Base-by-base conservation (phyloP, 345 rosid species). In the Gynandropsis gynandra region DNA sequence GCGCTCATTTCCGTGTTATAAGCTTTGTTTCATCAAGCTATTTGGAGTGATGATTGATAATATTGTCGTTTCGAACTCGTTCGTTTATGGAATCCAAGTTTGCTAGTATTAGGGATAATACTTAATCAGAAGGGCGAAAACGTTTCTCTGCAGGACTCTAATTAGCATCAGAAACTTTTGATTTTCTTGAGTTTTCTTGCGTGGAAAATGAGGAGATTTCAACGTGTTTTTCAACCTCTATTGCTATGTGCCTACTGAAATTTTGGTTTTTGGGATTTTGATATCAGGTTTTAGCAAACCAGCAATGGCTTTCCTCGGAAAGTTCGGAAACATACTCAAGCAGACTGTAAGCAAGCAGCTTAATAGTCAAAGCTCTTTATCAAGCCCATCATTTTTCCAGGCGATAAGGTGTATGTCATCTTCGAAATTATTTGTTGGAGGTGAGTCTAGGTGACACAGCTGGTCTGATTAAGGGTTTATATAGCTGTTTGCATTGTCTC, bases 381-480 rank as follows among this genome's bases (percentile, higher is more conserved):
- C 86, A 27, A 78, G 65, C 47, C 89, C 84, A n/a, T 78, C 83
- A 40, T 56, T 92, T 61, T 79, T 67, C 65, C 93, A 87, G 66
- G 81, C 79, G 1, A 52, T 82, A 40, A 55, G 98, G 62, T 75
- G 72, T 76, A 80, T 92, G 87, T 92, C 97, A 21, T 61, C 77
- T 37, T 76, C 93, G 7, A 87, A 87, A 65, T 36, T 92, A 42
- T 92, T 92, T 27, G 31, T 92, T 6, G 98, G 97, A 79, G 98
- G 98, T 87, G 64, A 38, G 15, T 24, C 46, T 36, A 4, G 15
- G 19, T n/a, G 27, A 52, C 13, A 27, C 36, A 10, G 9, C 47
- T 3, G 43, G 24, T 16, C 53, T 33, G 51, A 18, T 11, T 0
- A 10, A 41, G 21, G 10, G 8, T 18, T 24, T 7, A 55, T 42